Base-by-base conservation (phyloP, 257 asterid species). In the Jacaranda copaia region DNA sequence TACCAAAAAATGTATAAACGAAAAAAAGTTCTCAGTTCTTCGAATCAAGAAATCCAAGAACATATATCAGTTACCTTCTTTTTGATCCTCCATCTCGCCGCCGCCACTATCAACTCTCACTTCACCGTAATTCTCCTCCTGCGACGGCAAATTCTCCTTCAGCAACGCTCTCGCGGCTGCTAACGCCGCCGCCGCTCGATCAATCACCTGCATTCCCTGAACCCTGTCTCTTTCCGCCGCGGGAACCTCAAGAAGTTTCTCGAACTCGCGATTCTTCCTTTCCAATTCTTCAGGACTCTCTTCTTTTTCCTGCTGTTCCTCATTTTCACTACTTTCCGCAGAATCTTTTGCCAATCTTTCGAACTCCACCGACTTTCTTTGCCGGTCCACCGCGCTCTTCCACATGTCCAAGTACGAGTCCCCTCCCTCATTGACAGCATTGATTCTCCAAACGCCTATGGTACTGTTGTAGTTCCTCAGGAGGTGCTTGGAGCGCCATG, bases 101-200 rank as follows among this genome's bases (percentile, higher is more conserved):
- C 39, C 74, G 5, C 38, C 80, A 14, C 12, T 60, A 69, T 70
- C 80, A 65, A 35, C 64, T 18, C 45, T 68, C 66, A 38, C 60
- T 12, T 80, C 85, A 65, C 51, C 78, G 36, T 88, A 70, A 77
- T 19, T 83, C 73, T 68, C 84, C 85, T 43, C 67, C 53, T 64
- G 72, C 58, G 82, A 36, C 56, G 71, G 73, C 36, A 39, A 59
- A 68, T 84, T 82, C 86, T 91, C 96, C 81, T 91, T 76, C 15
- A 95, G 73, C 80, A 95, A 78, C 5, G 97, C 91, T 65, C 87
- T 86, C 0, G 99, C 97, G 0, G 99, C 99, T 1, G 99, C 87
- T 5, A 95, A 83, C n/a, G 98, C 98, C 2, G 99, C 99, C 4
- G 98, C 96, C 13, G 99, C 99, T 32, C 99, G 97, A 90, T 95